phyloP scores from a whole-genome alignment of 257 asterid genomes.

The Primulina eburnea region DNA sequence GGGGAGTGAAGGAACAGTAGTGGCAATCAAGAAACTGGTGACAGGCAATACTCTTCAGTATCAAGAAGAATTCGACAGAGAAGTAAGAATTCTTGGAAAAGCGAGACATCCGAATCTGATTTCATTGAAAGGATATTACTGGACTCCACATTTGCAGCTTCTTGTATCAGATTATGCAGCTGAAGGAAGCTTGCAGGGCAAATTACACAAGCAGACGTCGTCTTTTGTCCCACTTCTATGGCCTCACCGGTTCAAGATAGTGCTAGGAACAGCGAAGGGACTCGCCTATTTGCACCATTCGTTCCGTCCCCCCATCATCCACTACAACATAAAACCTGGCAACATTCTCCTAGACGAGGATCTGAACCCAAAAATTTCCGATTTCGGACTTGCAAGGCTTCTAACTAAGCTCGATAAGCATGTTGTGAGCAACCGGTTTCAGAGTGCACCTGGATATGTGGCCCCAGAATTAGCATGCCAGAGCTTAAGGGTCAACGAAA shows the following conservation, averaged over 20 bases:
- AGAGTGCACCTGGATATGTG: slow-evolving; percentile 73
- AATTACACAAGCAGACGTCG: slow-evolving; percentile 46
- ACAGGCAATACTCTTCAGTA: slow-evolving; percentile 55
- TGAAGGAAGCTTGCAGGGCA: slow-evolving; percentile 61
- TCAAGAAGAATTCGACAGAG: slow-evolving; percentile 82
- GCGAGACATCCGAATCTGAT: slow-evolving; percentile 75
- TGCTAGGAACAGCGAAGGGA: slow-evolving; percentile 83
- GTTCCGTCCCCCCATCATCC: slow-evolving; percentile 71
- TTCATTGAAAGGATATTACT: slow-evolving; percentile 69
- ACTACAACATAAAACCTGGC: slow-evolving; percentile 79
- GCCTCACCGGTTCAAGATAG: slow-evolving; percentile 63
- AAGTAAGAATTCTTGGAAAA: slow-evolving; percentile 64
- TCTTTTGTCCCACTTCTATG: slow-evolving; percentile 51
- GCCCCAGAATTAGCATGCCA: slow-evolving; percentile 93
- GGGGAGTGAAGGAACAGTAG: slow-evolving; percentile 39
- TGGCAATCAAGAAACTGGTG: slow-evolving; percentile 73
- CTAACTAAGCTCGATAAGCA: slow-evolving; percentile 63
- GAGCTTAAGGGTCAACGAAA: slow-evolving; percentile 83
- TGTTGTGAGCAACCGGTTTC: slow-evolving; percentile 56
- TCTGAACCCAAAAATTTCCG: slow-evolving; percentile 63
- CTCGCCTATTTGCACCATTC: slow-evolving; percentile 84
- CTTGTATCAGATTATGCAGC: slow-evolving; percentile 66
- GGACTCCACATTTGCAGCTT: slow-evolving; percentile 89
- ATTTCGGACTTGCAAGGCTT: slow-evolving; percentile 72
- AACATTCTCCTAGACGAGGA: slow-evolving; percentile 75